Base-by-base conservation (phyloP, 305 asterid species). In the Salvia sclarea region DNA sequence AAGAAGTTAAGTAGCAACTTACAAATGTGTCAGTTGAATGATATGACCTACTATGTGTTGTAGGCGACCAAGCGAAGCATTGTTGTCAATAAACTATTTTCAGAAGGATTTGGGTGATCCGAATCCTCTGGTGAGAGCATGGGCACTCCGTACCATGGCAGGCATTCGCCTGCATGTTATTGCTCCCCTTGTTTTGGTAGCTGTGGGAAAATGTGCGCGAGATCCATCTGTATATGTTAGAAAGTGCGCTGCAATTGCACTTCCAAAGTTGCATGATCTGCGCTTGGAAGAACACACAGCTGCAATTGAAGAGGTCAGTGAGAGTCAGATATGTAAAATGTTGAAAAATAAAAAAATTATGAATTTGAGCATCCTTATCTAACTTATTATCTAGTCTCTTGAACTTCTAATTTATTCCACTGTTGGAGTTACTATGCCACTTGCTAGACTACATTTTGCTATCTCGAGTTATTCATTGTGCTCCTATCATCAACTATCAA, bases 81-180 rank as follows among this genome's bases (percentile, higher is more conserved):
- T 94, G 85, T 82, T 94, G 69, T 94, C 99, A 12, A 94, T 94
- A 75, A 91, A 94, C 78, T 87, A 60, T 83, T 94, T 94, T 72
- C 98, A 94, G 85, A 94, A 89, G 87, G 98, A 94, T 84, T 80
- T 91, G 78, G 98, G 95, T 66, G 98, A 94, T 76, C 81, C 90
- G 4, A 91, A 91, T 73, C 93, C 97, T 14, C 76, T 94, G 79
- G 99, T 91, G 72, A 79, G 99, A 81, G 99, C 98, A 17, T 82
- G 95, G 92, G 96, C 99, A 8, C 93, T 91, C 54, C 96, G 99
- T 33, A 86, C 96, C 47, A 89, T 94, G 98, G 99, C 99, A 20
- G 99, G 99, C 66, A 94, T 89, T 60, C 95, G 99, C 68, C 78
- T 91, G 64, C 97, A 91, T 78, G 93, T 77, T 63, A 89, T 87